A percentile compares a stretch with the other conserved stretches of the same genome.
phyloP scores from a whole-genome alignment of 208 protist genomes.

The Trypanosoma rangeli region DNA sequence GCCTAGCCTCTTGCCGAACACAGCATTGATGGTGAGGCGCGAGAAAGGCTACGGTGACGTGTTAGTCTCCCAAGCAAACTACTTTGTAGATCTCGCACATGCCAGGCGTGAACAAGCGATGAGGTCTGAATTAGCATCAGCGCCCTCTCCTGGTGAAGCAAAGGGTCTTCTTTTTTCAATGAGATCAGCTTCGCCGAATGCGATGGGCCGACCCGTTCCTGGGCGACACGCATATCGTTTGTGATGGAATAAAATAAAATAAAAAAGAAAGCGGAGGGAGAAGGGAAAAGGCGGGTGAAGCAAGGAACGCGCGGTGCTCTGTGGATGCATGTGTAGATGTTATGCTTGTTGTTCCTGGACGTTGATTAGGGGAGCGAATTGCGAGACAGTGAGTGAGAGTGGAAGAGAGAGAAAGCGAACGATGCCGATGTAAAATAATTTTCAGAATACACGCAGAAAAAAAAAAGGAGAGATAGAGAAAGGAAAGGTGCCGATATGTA shows the following conservation, averaged over 20 bases:
- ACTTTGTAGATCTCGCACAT: slow-evolving; percentile 32
- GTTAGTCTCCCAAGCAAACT: slow-evolving; percentile 52
- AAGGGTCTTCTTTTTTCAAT: neutral
- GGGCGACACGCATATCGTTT: slow-evolving; percentile 17
- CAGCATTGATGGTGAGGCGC: slow-evolving; percentile 30
- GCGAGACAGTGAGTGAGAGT: neutral
- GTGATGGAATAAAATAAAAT: slow-evolving; percentile 2
- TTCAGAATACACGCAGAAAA: neutral
- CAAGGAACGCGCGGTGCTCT: neutral
- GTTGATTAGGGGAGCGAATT: neutral
- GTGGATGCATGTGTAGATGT: neutral
- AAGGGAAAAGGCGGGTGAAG: neutral
- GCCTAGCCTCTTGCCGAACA: slow-evolving; percentile 48
- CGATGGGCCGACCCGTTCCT: slow-evolving; percentile 9
- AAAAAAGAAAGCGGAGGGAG: neutral
- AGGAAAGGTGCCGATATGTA: neutral
- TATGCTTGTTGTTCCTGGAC: neutral
- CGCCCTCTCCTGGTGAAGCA: neutral
- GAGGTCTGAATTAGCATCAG: neutral
- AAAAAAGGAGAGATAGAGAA: neutral
- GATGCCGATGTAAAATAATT: neutral
- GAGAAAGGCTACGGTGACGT: slow-evolving; percentile 32
- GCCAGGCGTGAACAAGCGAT: neutral
- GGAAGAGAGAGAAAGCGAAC: neutral
- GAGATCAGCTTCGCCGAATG: neutral